Percentiles rank a stretch among this genome's conserved stretches.
Conservation (phyloP, 805 yeast species). For the Saturnispora hagleri region DNA sequence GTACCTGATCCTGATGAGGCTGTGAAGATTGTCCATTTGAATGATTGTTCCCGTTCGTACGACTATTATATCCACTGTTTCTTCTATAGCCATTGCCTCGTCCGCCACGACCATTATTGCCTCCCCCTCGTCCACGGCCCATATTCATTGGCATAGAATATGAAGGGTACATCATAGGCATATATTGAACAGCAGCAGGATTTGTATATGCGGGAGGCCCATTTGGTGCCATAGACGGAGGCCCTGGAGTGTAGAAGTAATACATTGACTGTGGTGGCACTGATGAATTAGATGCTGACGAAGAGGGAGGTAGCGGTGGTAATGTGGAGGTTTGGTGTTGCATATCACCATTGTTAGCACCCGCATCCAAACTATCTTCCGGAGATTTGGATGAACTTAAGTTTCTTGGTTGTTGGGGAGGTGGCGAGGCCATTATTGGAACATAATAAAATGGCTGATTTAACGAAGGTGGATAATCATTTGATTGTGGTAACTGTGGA, state of each 20-base stretch:
- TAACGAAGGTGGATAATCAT: background rate
- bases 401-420: background rate
- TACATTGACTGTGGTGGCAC: conserved; percentile 1
- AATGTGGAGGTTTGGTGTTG: background rate
- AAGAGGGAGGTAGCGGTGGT: background rate
- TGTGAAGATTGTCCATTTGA: background rate
- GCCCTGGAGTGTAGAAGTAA: background rate
- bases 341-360: background rate
- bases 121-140: background rate
- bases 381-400: background rate
- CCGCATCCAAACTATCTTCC: background rate
- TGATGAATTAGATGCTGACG: background rate
- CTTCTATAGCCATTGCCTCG: background rate
- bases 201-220: background rate
- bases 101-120: background rate
- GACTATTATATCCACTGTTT: conserved; percentile 1
- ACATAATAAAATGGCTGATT: conserved; percentile 1
- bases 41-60: conserved; percentile 10
- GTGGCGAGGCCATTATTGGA: background rate
- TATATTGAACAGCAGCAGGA: background rate
- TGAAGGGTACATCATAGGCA: conserved; percentile 1
- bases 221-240: background rate
- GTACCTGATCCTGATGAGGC: background rate
- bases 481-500: background rate
- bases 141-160: background rate